Evolutionary conservation across 768 basidiomycete species (phyloP).

Genomic region (Suillus variegatus): DNA sequence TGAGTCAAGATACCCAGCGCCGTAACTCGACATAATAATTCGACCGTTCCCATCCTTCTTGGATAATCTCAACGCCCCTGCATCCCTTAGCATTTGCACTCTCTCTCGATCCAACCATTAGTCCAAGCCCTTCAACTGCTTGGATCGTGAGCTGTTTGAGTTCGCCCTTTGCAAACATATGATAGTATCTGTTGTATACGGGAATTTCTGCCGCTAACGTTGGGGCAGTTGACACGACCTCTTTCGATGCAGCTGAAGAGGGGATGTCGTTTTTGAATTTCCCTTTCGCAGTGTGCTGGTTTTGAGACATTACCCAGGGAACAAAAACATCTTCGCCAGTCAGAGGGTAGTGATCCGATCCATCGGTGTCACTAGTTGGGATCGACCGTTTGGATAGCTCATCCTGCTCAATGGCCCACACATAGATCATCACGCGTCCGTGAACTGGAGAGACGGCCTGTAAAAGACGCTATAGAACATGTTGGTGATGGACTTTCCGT

Average conservation of each 20-base stretch:
- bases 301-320: conserved; percentile 74
- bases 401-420: conserved; percentile 97
- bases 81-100: conserved; percentile 9
- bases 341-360: conserved; percentile 19
- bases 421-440: conserved; percentile 87
- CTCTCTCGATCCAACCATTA: conserved; percentile 48
- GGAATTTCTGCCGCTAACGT: conserved; percentile 28
- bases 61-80: conserved; percentile 64
- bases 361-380: conserved; percentile 23
- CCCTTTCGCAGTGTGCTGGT: conserved; percentile 18
- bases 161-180: conserved; percentile 89
- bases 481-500: neutral
- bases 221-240: neutral
- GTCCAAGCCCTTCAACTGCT: conserved; percentile 60
- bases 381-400: conserved; percentile 76
- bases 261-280: conserved; percentile 13
- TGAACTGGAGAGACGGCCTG: conserved; percentile 63
- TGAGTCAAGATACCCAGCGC: conserved; percentile 50
- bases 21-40: conserved; percentile 84
- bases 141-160: conserved; percentile 58
- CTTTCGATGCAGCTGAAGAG: conserved; percentile 3
- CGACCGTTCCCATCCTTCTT: conserved; percentile 85
- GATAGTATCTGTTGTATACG: conserved; percentile 90
- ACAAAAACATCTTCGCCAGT: conserved; percentile 83
- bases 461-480: conserved; percentile 52